Conservation (phyloP, 2,329 filamentous ascomycete genomes). For the Ascochyta koolunga region DNA sequence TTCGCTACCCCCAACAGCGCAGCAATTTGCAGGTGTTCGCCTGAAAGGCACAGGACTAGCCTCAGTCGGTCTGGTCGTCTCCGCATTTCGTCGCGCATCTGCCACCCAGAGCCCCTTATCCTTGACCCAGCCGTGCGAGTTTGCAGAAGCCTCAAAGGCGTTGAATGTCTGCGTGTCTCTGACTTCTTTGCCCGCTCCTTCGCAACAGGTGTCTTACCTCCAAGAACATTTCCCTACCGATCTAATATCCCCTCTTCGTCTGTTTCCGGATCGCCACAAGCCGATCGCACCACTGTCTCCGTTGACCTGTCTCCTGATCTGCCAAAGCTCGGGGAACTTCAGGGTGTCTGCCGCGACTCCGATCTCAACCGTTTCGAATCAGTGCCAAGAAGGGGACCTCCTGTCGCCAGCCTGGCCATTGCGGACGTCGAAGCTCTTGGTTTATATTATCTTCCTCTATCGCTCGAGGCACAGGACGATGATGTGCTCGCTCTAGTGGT, state of each 20-base stretch:
- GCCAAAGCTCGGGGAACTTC: constrained; percentile 30
- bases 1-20: constrained; percentile 43
- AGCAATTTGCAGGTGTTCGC: constrained; percentile 49
- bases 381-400: constrained; percentile 38
- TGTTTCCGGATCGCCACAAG: constrained; percentile 30
- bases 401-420: constrained; percentile 31
- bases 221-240: constrained; percentile 29
- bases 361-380: constrained; percentile 41
- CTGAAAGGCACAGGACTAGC: constrained; percentile 47
- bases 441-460: constrained; percentile 33
- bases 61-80: constrained; percentile 47
- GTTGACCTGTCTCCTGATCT: constrained; percentile 28
- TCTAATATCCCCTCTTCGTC: constrained; percentile 25
- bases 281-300: constrained; percentile 27
- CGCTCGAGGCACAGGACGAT: constrained; percentile 43
- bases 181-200: constrained; percentile 40
- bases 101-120: constrained; percentile 49
- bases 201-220: constrained; percentile 43
- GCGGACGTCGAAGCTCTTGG: constrained; percentile 25
- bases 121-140: constrained; percentile 45
- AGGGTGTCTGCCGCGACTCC: constrained; percentile 33
- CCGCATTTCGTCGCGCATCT: constrained; percentile 50
- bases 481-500: constrained; percentile 46
- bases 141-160: constrained; percentile 51
- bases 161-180: constrained; percentile 44